phyloP scores from a whole-genome alignment of 164 flowering plant genomes.

The Paratinospora sagittata region DNA sequence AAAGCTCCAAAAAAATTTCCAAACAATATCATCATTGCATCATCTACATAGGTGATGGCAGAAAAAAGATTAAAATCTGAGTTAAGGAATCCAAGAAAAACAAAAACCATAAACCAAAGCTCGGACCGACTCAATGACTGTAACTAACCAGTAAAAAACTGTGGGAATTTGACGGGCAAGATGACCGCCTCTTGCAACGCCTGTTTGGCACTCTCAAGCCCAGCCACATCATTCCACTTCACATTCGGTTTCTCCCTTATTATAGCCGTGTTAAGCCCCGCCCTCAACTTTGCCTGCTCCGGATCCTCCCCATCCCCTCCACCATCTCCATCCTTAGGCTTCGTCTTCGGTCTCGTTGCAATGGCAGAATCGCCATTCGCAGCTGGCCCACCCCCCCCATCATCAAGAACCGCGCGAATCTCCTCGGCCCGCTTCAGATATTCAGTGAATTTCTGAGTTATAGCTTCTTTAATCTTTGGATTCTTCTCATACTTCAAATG shows the following conservation, averaged over 20 bases:
- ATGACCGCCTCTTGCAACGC: slow-evolving; percentile 97
- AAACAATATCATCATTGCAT: too few species aligned
- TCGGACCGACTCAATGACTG: not conserved
- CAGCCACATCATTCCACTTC: slow-evolving; percentile 97
- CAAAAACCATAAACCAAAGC: not conserved
- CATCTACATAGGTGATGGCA: too few species aligned
- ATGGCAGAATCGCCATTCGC: slow-evolving; percentile 80
- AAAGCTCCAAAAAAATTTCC: too few species aligned
- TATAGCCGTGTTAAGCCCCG: slow-evolving; percentile 88
- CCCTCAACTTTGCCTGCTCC: slow-evolving; percentile 72
- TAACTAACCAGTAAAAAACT: slow-evolving; percentile 79
- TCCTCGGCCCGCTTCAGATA: slow-evolving; percentile 96
- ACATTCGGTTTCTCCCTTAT: slow-evolving; percentile 92
- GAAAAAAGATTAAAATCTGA: not conserved
- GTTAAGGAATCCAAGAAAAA: not conserved
- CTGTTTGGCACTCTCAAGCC: slow-evolving; percentile 95
- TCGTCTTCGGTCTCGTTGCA: slow-evolving; percentile 70
- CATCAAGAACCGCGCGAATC: slow-evolving; percentile 87
- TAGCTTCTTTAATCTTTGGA: slow-evolving; percentile 85
- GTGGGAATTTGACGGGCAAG: slow-evolving; percentile 91
- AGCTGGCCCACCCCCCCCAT: slow-evolving; percentile 73
- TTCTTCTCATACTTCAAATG: slow-evolving; percentile 96
- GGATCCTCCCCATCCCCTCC: slow-evolving; percentile 81
- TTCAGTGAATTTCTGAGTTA: slow-evolving; percentile 92
- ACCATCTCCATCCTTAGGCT: slow-evolving; percentile 62